phyloP scores from a whole-genome alignment of 371 early-diverging fungal species.

The Capillidium rhysosporum region DNA sequence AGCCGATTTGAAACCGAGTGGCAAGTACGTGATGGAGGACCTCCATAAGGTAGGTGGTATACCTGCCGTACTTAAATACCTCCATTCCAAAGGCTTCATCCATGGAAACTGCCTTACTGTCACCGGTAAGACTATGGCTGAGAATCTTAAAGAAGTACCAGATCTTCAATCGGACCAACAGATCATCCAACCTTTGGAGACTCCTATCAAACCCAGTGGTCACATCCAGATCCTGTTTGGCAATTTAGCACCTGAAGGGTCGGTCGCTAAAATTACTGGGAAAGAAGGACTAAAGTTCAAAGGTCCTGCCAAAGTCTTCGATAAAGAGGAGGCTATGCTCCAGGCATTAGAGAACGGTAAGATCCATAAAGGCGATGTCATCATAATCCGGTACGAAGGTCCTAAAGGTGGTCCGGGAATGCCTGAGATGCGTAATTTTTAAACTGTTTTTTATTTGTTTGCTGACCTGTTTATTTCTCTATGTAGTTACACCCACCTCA shows the following conservation, averaged over 20 bases:
- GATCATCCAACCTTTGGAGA: constrained; percentile 60
- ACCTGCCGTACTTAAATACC: constrained; percentile 75
- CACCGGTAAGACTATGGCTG: constrained; percentile 81
- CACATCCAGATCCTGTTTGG: constrained; percentile 86
- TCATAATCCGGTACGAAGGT: constrained; percentile 77
- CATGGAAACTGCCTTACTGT: constrained; percentile 79
- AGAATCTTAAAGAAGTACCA: constrained; percentile 60
- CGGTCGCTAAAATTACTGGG: constrained; percentile 96
- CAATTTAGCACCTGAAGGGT: constrained; percentile 91
- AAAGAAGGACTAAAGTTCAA: constrained; percentile 82
- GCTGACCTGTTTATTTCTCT: neutral
- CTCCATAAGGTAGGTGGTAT: constrained; percentile 74
- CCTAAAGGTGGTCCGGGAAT: constrained; percentile 88
- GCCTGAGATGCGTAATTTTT: constrained; percentile 84
- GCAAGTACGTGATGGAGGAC: constrained; percentile 91
- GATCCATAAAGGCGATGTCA: constrained; percentile 72
- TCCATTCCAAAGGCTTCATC: constrained; percentile 52
- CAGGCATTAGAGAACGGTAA: constrained; percentile 53
- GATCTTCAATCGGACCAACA: constrained; percentile 57
- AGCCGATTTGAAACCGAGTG: constrained; percentile 93
- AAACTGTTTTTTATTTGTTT: constrained; percentile 12
- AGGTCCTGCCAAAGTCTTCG: constrained; percentile 76
- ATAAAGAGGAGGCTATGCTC: constrained; percentile 78
- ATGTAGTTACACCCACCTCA: constrained; percentile 67
- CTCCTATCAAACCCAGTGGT: constrained; percentile 82